These are phyloP conservation scores for Falciphora oryzae DNA, from an alignment of 2,329 filamentous ascomycete species.

Conservation along the genomic window DNA sequence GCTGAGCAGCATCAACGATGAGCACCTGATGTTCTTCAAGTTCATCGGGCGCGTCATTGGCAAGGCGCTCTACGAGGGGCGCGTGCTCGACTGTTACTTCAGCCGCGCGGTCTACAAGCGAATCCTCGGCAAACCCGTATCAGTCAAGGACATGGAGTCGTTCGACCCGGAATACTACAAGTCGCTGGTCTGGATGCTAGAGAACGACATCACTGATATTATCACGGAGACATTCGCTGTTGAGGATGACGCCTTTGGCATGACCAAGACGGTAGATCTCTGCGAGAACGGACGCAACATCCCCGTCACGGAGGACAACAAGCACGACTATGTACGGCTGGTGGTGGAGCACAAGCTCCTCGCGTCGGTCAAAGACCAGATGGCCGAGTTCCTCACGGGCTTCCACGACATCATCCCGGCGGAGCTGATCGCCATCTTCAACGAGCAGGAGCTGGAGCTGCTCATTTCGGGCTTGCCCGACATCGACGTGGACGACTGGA, in stretches of 20 bases:
- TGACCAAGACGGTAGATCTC: slow-evolving; percentile 80
- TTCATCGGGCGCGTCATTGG: slow-evolving; percentile 98
- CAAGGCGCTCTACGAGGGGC: slow-evolving; percentile 93
- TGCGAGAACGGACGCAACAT: slow-evolving; percentile 85
- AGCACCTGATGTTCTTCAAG: slow-evolving; percentile 98
- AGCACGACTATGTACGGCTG: slow-evolving; percentile 92
- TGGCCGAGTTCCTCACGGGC: slow-evolving; percentile 86
- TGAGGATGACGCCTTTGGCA: slow-evolving; percentile 90
- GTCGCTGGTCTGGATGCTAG: slow-evolving; percentile 94
- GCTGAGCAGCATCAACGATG: slow-evolving; percentile 86
- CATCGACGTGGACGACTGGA: slow-evolving; percentile 98
- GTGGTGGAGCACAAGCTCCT: slow-evolving; percentile 93
- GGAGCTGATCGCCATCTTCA: slow-evolving; percentile 94
- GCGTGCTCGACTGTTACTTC: slow-evolving; percentile 96
- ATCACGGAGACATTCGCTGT: slow-evolving; percentile 95
- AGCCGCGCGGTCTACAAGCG: slow-evolving; percentile 98
- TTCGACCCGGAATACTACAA: slow-evolving; percentile 99
- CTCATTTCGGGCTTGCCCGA: slow-evolving; percentile 95
- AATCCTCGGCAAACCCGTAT: slow-evolving; percentile 90
- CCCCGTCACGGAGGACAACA: slow-evolving; percentile 94
- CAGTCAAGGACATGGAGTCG: slow-evolving; percentile 98
- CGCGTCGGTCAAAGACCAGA: slow-evolving; percentile 87
- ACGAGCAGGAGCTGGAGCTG: slow-evolving; percentile 94
- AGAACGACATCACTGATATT: slow-evolving; percentile 97
- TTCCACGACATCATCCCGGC: slow-evolving; percentile 98